These are phyloP conservation scores for Rachicladosporium sp. DNA, from an alignment of 2,329 filamentous ascomycete genomes.

Conservation along the genomic window DNA sequence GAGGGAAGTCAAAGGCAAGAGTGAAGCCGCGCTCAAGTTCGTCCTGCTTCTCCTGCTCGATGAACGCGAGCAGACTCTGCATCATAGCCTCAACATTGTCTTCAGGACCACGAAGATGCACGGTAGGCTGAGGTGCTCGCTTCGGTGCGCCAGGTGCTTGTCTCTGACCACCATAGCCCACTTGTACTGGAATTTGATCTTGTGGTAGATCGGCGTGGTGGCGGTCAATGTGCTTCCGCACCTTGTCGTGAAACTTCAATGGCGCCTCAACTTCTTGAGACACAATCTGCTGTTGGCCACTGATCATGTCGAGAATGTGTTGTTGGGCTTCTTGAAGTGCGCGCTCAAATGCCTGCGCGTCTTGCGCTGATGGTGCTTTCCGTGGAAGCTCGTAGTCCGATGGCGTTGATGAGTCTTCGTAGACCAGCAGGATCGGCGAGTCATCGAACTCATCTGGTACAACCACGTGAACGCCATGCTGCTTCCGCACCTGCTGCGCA, in stretches of 20 bases:
- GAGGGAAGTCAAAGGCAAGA: conserved; percentile 79
- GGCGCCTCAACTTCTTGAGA: conserved; percentile 43
- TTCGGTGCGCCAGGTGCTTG: conserved; percentile 31
- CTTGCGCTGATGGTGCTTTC: conserved; percentile 41
- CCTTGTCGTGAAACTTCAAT: conserved; percentile 51
- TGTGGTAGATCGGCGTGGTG: conserved; percentile 39
- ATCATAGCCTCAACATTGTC: conserved; percentile 60
- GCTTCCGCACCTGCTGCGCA: conserved; percentile 49
- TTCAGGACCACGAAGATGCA: conserved; percentile 63
- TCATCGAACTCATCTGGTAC: conserved; percentile 53
- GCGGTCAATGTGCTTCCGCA: conserved; percentile 45
- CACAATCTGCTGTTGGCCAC: conserved; percentile 43
- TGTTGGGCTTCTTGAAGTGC: conserved; percentile 47
- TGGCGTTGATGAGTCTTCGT: conserved; percentile 50
- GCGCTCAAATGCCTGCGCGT: conserved; percentile 44
- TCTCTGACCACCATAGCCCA: conserved; percentile 35
- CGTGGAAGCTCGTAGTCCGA: conserved; percentile 43
- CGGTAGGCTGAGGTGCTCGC: conserved; percentile 39
- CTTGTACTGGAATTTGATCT: conserved; percentile 45
- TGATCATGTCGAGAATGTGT: conserved; percentile 41
- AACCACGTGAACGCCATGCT: conserved; percentile 61
- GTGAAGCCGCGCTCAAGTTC: conserved; percentile 88
- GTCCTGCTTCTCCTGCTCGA: conserved; percentile 80
- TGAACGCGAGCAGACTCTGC: conserved; percentile 62
- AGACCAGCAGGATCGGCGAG: conserved; percentile 57